Base-by-base conservation (phyloP, 2,329 filamentous ascomycete species). In the Cladophialophora exuberans region DNA sequence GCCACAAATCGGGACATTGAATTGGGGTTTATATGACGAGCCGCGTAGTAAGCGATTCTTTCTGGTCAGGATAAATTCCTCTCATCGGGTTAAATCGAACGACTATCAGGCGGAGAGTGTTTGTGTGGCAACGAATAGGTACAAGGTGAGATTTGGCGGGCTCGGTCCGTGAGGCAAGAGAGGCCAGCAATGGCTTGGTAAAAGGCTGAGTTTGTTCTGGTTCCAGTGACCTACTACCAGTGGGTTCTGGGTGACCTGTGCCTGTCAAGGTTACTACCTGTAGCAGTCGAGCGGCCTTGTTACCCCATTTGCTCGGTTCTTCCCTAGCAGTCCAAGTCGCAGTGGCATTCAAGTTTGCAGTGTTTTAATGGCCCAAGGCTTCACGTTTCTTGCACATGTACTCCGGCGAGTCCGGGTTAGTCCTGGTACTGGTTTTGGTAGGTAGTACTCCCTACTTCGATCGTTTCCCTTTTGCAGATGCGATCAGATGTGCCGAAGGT, bases 1-100 rank as follows among this genome's bases (percentile, higher is more conserved):
- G 74, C 72, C 17, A 77, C 71, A 54, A 78, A 78, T 17, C 74
- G 71, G 15, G 75, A 76, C 75, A 78, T 78, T 17, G 33, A 26
- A 26, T 41, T 17, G 47, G 15, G 15, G 25, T 25, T 41, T 22
- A 50, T 41, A 42, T 35, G 42, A 30, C 18, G 39, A 36, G 15
- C 15, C 2, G 17, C n/a, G 38, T 41, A 11, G 48, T 41, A 23
- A 23, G 17, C 35, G 18, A 30, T 30, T 28, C 25, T n/a, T 42
- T 23, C 22, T 36, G 20, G 25, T 39, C 41, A 41, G 44, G 45
- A 41, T 51, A 51, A 47, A 44, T 47, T 41, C 33, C n/a, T 10
- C 17, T 31, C 15, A 17, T 22, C 31, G 48, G 48, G 38, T 41
- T 47, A 36, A 51, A 43, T 42, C 25, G 48, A 15, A 25, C 25